These are phyloP conservation scores for Cucurbita moschata DNA, from an alignment of 306 rosid genomes.

Conservation along the genomic window DNA sequence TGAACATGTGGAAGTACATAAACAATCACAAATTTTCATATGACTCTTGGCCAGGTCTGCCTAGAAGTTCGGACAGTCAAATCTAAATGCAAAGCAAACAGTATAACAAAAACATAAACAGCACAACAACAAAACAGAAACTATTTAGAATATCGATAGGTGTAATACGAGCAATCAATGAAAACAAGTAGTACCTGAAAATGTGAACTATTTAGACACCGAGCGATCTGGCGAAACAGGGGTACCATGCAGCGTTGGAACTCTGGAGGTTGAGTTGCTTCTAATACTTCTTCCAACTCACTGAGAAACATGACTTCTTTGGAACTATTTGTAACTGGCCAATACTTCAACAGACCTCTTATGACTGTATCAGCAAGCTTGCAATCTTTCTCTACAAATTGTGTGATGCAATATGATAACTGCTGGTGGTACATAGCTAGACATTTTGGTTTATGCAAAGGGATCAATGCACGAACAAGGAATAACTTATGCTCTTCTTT, in stretches of 20 bases:
- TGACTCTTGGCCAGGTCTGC: neutral
- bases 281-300: constrained; percentile 74
- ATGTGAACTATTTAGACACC: constrained; percentile 59
- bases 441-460: constrained; percentile 72
- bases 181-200: constrained; percentile 40
- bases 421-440: constrained; percentile 66
- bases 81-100: neutral
- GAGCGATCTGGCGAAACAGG: constrained; percentile 46
- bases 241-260: constrained; percentile 81
- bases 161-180: neutral
- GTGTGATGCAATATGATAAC: constrained; percentile 56
- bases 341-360: constrained; percentile 72
- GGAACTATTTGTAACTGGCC: constrained; percentile 78
- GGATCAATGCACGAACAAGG: constrained; percentile 54
- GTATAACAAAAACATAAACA: neutral
- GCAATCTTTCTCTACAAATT: constrained; percentile 79
- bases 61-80: neutral
- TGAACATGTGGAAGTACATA: neutral
- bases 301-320: constrained; percentile 76
- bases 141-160: neutral
- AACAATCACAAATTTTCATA: neutral
- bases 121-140: neutral
- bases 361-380: constrained; percentile 77
- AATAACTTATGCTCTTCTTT: constrained; percentile 73
- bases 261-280: constrained; percentile 68